phyloP scores from a whole-genome alignment of 2,329 filamentous ascomycete genomes.

The Macrophomina pseudophaseolina region DNA sequence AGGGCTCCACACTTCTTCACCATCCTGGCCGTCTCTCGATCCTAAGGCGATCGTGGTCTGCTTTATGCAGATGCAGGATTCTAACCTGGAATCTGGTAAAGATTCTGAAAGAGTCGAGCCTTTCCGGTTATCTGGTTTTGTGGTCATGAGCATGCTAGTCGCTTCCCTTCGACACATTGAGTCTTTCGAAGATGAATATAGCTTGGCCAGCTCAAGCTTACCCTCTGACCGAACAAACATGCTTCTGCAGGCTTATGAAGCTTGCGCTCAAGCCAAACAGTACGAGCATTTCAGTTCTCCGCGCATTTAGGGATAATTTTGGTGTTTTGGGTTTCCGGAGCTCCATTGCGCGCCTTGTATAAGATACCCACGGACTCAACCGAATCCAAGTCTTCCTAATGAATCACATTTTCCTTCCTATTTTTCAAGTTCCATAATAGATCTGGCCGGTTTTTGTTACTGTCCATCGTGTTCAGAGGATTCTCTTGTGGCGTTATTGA shows the following conservation, averaged over 20 bases:
- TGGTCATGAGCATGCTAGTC: neutral
- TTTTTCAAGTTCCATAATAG: too few species aligned
- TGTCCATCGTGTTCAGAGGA: neutral
- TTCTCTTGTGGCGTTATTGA: conserved; percentile 4
- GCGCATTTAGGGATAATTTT: neutral
- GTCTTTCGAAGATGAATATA: neutral
- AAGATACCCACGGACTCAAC: conserved; percentile 10
- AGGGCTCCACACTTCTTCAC: neutral
- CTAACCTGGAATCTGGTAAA: too few species aligned
- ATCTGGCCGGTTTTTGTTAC: neutral
- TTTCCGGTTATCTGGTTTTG: neutral
- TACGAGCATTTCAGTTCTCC: neutral
- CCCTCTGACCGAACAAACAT: neutral
- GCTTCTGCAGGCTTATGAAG: neutral
- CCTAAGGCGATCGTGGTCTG: too few species aligned
- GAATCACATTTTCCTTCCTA: too few species aligned
- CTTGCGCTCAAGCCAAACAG: too few species aligned
- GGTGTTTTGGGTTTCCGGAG: neutral
- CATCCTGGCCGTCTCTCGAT: neutral
- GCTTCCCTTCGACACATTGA: neutral
- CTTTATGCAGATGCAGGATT: too few species aligned
- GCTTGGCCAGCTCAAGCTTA: neutral
- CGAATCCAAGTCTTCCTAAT: too few species aligned
- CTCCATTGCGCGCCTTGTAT: neutral
- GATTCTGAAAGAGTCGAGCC: neutral